These are phyloP conservation scores for Debaryomyces psychrophilus DNA, from an alignment of 1,139 yeast genomes.

Conservation along the genomic window DNA sequence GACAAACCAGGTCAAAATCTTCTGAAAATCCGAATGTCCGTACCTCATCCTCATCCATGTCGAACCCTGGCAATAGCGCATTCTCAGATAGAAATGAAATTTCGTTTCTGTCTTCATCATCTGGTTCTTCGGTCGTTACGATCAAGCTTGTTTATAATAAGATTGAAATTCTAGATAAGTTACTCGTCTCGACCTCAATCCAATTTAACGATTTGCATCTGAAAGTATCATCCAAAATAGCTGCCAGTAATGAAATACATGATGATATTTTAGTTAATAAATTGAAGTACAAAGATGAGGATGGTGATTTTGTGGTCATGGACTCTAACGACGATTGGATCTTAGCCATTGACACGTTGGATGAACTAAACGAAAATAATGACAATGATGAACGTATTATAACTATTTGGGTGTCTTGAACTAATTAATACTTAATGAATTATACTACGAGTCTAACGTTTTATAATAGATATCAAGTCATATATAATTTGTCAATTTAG, in stretches of 20 bases:
- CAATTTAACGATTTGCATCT: slow-evolving; percentile 51
- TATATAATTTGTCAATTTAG: neutral
- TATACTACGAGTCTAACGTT: neutral
- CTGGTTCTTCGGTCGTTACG: slow-evolving; percentile 24
- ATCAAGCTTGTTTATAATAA: slow-evolving; percentile 58
- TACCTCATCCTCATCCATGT: slow-evolving; percentile 9
- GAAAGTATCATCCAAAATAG: slow-evolving; percentile 41
- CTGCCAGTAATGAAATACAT: slow-evolving; percentile 32
- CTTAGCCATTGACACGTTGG: slow-evolving; percentile 57
- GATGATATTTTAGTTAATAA: slow-evolving; percentile 48
- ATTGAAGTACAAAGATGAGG: slow-evolving; percentile 89
- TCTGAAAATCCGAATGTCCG: slow-evolving; percentile 19
- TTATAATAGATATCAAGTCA: slow-evolving; percentile 1
- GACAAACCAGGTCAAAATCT: slow-evolving; percentile 32
- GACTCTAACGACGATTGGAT: slow-evolving; percentile 79
- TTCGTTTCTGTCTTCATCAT: slow-evolving; percentile 7
- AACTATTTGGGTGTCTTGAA: slow-evolving; percentile 43
- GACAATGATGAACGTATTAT: slow-evolving; percentile 37
- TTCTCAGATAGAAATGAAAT: slow-evolving; percentile 4
- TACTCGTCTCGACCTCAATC: slow-evolving; percentile 47
- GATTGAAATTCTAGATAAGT: slow-evolving; percentile 34
- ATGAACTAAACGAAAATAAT: slow-evolving; percentile 33
- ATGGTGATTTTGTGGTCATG: slow-evolving; percentile 89
- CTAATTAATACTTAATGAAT: neutral
- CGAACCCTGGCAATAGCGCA: slow-evolving; percentile 3